Conservation (phyloP, 176 grass and related monocot species). For the Alopecurus myosuroides region DNA sequence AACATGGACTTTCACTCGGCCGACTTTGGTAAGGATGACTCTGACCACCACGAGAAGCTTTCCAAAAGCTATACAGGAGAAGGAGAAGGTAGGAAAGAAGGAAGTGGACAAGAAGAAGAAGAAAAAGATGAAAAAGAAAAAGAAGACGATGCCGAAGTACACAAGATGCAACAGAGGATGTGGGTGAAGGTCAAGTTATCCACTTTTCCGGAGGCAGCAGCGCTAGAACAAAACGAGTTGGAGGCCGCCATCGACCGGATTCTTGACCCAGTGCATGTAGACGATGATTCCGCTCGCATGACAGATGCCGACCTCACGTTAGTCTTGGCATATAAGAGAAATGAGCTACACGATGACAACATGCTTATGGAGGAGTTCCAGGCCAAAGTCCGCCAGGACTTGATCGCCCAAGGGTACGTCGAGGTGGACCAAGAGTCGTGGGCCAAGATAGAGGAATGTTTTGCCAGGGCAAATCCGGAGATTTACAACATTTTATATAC, state of each 20-base stretch:
- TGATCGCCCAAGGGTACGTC: background rate
- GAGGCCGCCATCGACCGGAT: background rate
- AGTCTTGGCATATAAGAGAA: background rate
- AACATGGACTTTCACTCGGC: too few relatives aligned
- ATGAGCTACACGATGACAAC: background rate
- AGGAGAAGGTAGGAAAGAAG: too few relatives aligned
- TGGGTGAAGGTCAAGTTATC: background rate
- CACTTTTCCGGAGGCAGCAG: background rate
- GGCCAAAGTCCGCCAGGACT: background rate
- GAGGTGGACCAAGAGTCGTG: background rate
- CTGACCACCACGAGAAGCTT: too few relatives aligned
- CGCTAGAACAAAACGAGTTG: background rate
- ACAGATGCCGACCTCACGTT: background rate
- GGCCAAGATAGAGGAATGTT: background rate
- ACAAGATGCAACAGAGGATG: background rate
- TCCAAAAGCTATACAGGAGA: too few relatives aligned
- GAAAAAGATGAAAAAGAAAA: background rate
- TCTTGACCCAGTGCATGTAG: background rate
- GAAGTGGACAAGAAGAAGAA: background rate
- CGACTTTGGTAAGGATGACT: too few relatives aligned
- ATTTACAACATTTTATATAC: background rate
- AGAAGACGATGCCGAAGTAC: background rate
- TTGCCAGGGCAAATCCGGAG: background rate
- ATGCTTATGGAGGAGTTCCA: background rate
- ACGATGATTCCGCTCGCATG: background rate